phyloP scores from a whole-genome alignment of 257 asterid species.

The Sherardia arvensis region DNA sequence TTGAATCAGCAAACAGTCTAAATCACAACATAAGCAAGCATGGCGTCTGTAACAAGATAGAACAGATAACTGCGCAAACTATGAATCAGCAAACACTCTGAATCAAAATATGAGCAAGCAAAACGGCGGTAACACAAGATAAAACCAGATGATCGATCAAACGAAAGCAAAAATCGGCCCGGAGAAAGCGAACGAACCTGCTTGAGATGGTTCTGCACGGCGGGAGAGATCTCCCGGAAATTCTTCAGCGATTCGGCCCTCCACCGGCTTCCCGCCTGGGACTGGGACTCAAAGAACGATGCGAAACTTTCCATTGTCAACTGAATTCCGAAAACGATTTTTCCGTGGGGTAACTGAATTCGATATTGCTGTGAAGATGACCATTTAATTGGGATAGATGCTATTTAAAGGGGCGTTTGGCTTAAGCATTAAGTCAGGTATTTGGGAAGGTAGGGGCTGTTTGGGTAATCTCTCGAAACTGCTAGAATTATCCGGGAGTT shows the following conservation, averaged over 20 bases:
- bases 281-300: slow-evolving; percentile 55
- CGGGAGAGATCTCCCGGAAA: slow-evolving; percentile 82
- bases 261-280: slow-evolving; percentile 54
- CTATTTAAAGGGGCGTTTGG: background rate
- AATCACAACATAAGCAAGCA: background rate
- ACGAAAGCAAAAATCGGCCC: background rate
- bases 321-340: background rate
- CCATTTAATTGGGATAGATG: no score
- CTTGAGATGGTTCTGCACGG: slow-evolving; percentile 83
- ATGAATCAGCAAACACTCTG: background rate
- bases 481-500: background rate
- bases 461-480: slow-evolving; percentile 5
- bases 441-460: background rate
- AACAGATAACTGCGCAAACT: background rate
- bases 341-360: background rate
- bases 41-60: no score
- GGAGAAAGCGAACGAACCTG: slow-evolving; percentile 30
- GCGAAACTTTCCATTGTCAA: slow-evolving; percentile 60
- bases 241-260: slow-evolving; percentile 76
- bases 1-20: background rate
- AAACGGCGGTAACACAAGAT: no score
- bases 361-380: background rate
- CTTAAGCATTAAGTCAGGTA: background rate
- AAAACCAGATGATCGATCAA: background rate
- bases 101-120: background rate